Evolutionary conservation across 2,329 filamentous ascomycete species (phyloP), one percentile per base, ranked within the genome.

Genomic region (Aspergillus sp.): DNA sequence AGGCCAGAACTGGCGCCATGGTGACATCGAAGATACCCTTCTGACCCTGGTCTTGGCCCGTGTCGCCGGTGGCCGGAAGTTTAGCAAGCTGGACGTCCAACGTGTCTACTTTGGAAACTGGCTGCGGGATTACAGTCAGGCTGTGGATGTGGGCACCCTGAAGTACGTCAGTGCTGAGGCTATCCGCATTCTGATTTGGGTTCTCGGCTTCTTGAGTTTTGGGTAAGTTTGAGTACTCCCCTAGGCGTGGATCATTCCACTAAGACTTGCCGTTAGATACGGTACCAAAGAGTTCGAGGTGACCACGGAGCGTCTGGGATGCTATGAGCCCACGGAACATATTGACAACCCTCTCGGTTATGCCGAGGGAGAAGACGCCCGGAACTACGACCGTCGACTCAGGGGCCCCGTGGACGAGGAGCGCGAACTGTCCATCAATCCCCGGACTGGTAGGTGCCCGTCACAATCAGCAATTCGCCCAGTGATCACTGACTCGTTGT

Each of bases 101-200:
- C 85, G 91, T 56, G 89, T 95, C 58, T 97, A 97, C 78, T 97
- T 97, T 76, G 92, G 92, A 59, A 97, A 96, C 78, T 96, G 92
- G 92, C 83, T 96, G 31, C 84, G 85, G 51, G 92, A 97, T 74
- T 97, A 97, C 74, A 94, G 89, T 49, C 92, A 97, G 73, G 92
- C 91, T 56, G 89, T 96, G 64, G 92, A 97, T 71, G 89, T 96
- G 46, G 92, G 91, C 56, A 95, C 91, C 3, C 84, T 96, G 74
- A 96, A 96, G 77, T 84, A 87, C 63, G 91, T 97, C 58, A 93
- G 89, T 51, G 88, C 90, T 47, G 91, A 96, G 73, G 91, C 91
- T 53, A 96, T 97, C 66, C 87, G 92, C 31, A 88, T 97, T 45
- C 78, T 96, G 13, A 83, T 97, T 50, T 96, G 89, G 80, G 84